Evolutionary conservation across 2,329 filamentous ascomycete genomes (phyloP).

Genomic region (Acrodontium crateriforme): DNA sequence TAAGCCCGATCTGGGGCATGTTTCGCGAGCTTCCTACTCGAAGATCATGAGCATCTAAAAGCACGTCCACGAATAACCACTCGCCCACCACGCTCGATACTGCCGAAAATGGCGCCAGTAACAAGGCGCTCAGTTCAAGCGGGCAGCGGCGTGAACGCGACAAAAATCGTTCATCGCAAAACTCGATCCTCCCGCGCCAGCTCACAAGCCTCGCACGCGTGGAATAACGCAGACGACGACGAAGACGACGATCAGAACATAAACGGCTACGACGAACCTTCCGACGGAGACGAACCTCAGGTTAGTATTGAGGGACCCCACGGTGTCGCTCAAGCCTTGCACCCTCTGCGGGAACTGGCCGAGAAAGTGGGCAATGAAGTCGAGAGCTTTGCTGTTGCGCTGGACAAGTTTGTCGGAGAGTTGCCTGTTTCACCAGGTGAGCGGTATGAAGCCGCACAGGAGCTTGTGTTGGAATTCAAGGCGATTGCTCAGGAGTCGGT

Average conservation of each 20-base stretch:
- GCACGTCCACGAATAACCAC: no score
- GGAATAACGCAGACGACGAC: slow-evolving; percentile 4
- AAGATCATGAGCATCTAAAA: no score
- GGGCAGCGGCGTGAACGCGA: slow-evolving; percentile 1
- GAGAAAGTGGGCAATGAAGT: slow-evolving; percentile 66
- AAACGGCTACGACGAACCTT: slow-evolving; percentile 1
- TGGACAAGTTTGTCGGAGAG: slow-evolving; percentile 56
- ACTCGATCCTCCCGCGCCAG: no score
- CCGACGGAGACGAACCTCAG: slow-evolving; percentile 4
- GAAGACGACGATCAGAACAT: slow-evolving; percentile 1
- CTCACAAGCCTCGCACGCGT: slow-evolving; percentile 9
- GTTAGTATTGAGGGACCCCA: not conserved
- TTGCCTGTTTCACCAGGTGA: slow-evolving; percentile 32
- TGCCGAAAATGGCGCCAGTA: slow-evolving; percentile 7
- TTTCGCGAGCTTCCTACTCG: no score
- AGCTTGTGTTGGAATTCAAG: slow-evolving; percentile 37
- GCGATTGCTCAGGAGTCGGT: slow-evolving; percentile 40
- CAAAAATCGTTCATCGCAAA: no score
- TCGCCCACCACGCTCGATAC: no score
- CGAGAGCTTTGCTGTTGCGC: slow-evolving; percentile 68
- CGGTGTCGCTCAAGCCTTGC: slow-evolving; percentile 8
- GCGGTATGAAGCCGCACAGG: slow-evolving; percentile 46
- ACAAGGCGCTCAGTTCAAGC: slow-evolving; percentile 9
- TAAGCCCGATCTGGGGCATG: no score
- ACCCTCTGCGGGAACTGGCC: slow-evolving; percentile 49